These are phyloP conservation scores for Eucalyptus rudis DNA, from an alignment of 345 rosid species.

Conservation along the genomic window DNA sequence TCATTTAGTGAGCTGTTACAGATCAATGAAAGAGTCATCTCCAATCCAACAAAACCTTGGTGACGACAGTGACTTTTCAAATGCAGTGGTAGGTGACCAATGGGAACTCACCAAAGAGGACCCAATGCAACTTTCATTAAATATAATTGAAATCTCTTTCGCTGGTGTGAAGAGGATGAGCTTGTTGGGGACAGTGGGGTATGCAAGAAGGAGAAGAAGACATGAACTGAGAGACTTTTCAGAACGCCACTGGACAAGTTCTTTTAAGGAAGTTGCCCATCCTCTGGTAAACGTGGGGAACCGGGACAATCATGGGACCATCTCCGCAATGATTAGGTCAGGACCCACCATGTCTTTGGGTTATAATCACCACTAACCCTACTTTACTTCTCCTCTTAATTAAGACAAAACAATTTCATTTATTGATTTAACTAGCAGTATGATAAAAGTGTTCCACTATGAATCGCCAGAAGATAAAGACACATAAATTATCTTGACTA, in stretches of 20 bases:
- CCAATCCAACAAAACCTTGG: neutral
- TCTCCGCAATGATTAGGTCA: slow-evolving; percentile 21
- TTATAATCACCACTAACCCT: neutral
- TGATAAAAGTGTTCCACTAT: neutral
- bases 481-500: neutral
- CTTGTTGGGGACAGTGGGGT: neutral
- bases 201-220: neutral
- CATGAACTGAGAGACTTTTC: neutral
- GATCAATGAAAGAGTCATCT: neutral
- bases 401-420: neutral
- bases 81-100: neutral
- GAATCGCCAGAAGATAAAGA: neutral
- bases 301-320: slow-evolving; percentile 25
- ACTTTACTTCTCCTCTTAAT: neutral
- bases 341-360: slow-evolving; percentile 3
- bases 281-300: slow-evolving; percentile 34
- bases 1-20: neutral
- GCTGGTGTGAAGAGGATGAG: neutral
- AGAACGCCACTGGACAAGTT: neutral
- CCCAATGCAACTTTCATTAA: neutral
- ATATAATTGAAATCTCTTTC: neutral
- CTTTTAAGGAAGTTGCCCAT: neutral
- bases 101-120: slow-evolving; percentile 3
- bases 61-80: neutral
- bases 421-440: neutral